A percentile compares a stretch with the other conserved stretches of the same genome.
Conservation (phyloP, 495 filamentous ascomycete genomes). For the Elasticomyces elasticus region DNA sequence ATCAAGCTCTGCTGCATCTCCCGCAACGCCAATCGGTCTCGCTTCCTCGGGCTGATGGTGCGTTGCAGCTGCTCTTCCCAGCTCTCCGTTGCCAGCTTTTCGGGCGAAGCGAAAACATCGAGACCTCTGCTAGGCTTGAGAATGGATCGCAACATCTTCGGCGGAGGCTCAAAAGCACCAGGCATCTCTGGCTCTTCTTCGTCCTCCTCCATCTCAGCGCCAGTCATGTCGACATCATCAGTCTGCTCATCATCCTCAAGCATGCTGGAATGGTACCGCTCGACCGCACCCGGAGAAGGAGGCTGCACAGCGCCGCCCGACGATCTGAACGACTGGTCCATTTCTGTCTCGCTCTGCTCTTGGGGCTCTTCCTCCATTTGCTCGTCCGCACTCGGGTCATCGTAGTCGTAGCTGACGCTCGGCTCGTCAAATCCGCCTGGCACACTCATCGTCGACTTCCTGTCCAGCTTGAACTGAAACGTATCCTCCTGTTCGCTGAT, state of each 20-base stretch:
- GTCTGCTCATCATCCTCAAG: conserved; percentile 56
- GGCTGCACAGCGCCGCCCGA: conserved; percentile 16
- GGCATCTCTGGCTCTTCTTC: conserved; percentile 63
- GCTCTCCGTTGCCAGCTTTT: conserved; percentile 41
- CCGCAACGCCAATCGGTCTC: conserved; percentile 59
- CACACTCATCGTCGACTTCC: conserved; percentile 9
- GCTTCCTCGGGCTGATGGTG: conserved; percentile 82
- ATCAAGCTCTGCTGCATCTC: conserved; percentile 50
- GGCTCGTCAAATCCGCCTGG: conserved; percentile 14
- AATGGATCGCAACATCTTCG: conserved; percentile 44
- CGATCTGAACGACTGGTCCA: conserved; percentile 5
- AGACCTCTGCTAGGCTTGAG: conserved; percentile 32
- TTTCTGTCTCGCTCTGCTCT: conserved; percentile 1
- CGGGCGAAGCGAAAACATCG: conserved; percentile 24
- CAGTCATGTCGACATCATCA: conserved; percentile 45
- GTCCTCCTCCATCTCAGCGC: conserved; percentile 24
- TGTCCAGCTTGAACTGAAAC: conserved; percentile 19
- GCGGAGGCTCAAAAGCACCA: conserved; percentile 58
- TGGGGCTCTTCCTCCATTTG: conserved; percentile 6
- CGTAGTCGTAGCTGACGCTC: conserved; percentile 8
- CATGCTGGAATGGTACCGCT: conserved; percentile 57
- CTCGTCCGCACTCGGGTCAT: conserved; percentile 9
- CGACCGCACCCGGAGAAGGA: conserved; percentile 14
- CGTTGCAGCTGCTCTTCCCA: conserved; percentile 88
- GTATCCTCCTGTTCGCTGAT: conserved; percentile 17